Percentiles rank a stretch among this genome's conserved stretches.
Conservation (phyloP, 2,329 filamentous ascomycete genomes). For the Delphinella strobiligena region DNA sequence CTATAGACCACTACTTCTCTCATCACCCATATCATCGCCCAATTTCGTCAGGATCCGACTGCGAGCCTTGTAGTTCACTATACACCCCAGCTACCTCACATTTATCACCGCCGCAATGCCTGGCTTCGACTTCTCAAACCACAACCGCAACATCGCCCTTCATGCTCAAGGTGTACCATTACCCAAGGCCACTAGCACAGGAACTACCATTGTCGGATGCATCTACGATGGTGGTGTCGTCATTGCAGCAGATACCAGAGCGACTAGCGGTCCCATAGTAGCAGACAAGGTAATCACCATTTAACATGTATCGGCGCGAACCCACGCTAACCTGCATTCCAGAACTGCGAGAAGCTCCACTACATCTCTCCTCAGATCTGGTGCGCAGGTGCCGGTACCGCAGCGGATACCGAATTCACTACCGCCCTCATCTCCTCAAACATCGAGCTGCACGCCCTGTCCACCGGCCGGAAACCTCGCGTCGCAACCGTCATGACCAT, state of each 20-base stretch:
- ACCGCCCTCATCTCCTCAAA: conserved; percentile 97
- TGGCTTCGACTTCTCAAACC: conserved; percentile 99
- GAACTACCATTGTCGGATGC: conserved; percentile 97
- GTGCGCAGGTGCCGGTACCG: conserved; percentile 96
- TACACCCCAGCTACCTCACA: background rate
- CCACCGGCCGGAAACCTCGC: conserved; percentile 88
- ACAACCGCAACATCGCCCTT: conserved; percentile 95
- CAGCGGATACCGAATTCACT: conserved; percentile 97
- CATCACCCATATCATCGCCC: background rate
- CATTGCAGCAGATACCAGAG: conserved; percentile 96
- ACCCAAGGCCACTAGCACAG: conserved; percentile 95
- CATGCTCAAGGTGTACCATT: conserved; percentile 88
- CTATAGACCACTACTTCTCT: background rate
- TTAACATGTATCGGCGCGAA: background rate
- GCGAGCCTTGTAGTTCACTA: too few relatives aligned
- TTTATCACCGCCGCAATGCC: conserved; percentile 48
- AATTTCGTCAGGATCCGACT: too few relatives aligned
- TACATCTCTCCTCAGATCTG: conserved; percentile 98
- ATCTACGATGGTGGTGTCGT: conserved; percentile 95
- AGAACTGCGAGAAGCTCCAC: conserved; percentile 99
- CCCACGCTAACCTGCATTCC: background rate
- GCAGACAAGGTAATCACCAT: conserved; percentile 67
- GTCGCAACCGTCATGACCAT: conserved; percentile 99
- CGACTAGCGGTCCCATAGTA: conserved; percentile 93
- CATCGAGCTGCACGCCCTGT: conserved; percentile 92